A percentile compares a stretch with the other conserved stretches of the same genome.
Evolutionary conservation across 2,329 filamentous ascomycete genomes (phyloP).

Genomic region (Westerdykella sp.): DNA sequence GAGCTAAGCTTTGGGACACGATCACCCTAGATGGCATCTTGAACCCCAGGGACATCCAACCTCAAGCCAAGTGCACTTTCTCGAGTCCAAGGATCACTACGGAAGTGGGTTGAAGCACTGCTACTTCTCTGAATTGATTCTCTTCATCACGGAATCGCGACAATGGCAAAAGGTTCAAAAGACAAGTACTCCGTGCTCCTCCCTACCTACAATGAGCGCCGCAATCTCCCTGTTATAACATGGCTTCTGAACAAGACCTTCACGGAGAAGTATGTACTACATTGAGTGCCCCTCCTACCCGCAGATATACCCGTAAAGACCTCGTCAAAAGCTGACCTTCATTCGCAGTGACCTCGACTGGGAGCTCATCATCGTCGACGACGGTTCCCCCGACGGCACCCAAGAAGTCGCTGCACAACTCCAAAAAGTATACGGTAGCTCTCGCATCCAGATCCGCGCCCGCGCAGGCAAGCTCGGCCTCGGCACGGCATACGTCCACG

Average conservation of each 20-base stretch:
- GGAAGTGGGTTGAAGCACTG: too few relatives aligned
- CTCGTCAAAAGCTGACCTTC: not conserved
- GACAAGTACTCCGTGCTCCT: conserved; percentile 97
- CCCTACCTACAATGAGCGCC: conserved; percentile 97
- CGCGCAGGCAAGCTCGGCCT: conserved; percentile 95
- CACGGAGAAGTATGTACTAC: conserved; percentile 65
- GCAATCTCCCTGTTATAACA: conserved; percentile 90
- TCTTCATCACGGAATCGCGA: not conserved
- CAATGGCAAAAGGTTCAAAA: conserved; percentile 25
- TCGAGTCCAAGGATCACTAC: conserved; percentile 6
- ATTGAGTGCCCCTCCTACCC: conserved; percentile 3
- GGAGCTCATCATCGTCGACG: conserved; percentile 97
- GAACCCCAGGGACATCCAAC: conserved; percentile 7
- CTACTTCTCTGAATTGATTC: too few relatives aligned
- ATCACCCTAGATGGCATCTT: conserved; percentile 15
- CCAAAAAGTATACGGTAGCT: conserved; percentile 69
- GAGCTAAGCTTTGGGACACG: conserved; percentile 14
- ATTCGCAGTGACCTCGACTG: conserved; percentile 74
- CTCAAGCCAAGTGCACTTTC: conserved; percentile 21
- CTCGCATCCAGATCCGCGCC: conserved; percentile 75
- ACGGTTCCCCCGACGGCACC: conserved; percentile 93
- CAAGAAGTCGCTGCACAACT: conserved; percentile 87
- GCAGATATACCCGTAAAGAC: not conserved
- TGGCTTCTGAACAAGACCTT: conserved; percentile 94
- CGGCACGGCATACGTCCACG: conserved; percentile 92